Percentiles rank a stretch among this genome's conserved stretches.
phyloP scores from a whole-genome alignment of 768 basidiomycete species.

The Tricholoma saponaceum region DNA sequence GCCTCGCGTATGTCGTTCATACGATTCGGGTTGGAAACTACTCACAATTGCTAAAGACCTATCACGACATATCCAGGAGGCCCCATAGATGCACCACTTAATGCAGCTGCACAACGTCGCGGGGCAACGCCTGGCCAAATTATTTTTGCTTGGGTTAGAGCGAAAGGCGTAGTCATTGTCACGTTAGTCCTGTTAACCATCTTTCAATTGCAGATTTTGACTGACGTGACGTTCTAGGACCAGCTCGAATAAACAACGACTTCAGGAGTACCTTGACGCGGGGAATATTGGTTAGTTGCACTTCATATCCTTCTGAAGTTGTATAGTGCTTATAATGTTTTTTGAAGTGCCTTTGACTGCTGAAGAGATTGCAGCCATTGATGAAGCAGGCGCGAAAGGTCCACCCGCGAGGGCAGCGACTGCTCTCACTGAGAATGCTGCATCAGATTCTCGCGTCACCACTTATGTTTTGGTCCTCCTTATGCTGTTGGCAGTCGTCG shows the following conservation, averaged over 20 bases:
- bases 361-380: constrained; percentile 60
- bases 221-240: constrained; percentile 35
- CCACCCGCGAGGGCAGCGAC: constrained; percentile 26
- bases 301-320: background rate
- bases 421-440: background rate
- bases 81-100: constrained; percentile 55
- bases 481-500: background rate
- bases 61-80: constrained; percentile 60
- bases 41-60: constrained; percentile 29
- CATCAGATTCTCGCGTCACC: background rate
- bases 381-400: constrained; percentile 55
- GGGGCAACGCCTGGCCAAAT: constrained; percentile 62
- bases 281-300: constrained; percentile 43
- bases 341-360: constrained; percentile 44
- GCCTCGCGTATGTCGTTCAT: constrained; percentile 37
- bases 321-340: background rate
- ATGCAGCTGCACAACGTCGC: constrained; percentile 47
- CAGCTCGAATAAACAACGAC: constrained; percentile 52
- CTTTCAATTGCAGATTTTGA: background rate
- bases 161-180: constrained; percentile 64
- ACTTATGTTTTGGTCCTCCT: background rate
- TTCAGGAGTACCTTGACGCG: constrained; percentile 65
- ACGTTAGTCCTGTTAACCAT: constrained; percentile 40
- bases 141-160: constrained; percentile 63
- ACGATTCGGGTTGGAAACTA: background rate